These are phyloP conservation scores for Solanum paucissectum DNA, from an alignment of 257 asterid species.

Conservation along the genomic window DNA sequence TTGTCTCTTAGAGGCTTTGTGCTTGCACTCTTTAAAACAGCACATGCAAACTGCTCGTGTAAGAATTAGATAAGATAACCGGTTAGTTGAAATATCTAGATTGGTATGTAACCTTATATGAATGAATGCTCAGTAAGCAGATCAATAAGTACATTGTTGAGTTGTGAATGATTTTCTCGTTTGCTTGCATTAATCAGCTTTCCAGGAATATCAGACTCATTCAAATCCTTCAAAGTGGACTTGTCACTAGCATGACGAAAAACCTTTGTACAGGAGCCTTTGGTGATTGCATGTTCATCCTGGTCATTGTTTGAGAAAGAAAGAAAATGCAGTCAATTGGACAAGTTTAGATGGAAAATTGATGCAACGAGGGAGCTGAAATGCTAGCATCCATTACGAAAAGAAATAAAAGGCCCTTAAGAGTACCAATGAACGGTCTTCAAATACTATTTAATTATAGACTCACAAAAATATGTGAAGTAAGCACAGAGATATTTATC, in stretches of 20 bases:
- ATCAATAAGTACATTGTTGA: slow-evolving; percentile 10
- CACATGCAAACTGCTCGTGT: slow-evolving; percentile 12
- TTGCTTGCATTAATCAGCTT: slow-evolving; percentile 6
- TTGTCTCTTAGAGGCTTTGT: not conserved
- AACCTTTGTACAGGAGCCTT: slow-evolving; percentile 1
- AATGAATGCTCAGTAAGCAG: not conserved
- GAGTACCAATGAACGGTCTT: not conserved
- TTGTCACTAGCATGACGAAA: not conserved
- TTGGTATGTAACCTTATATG: not conserved
- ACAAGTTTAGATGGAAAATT: not conserved
- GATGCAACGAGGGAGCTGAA: not conserved
- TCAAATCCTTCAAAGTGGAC: slow-evolving; percentile 1
- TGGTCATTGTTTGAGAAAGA: not conserved
- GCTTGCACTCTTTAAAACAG: slow-evolving; percentile 12
- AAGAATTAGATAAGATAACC: not conserved
- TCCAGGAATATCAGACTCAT: not conserved
- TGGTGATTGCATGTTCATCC: not conserved
- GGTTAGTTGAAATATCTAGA: not conserved
- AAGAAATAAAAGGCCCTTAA: not conserved
- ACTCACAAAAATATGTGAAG: not conserved
- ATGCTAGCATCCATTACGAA: not conserved
- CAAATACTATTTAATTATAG: not conserved
- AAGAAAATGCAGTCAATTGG: not conserved
- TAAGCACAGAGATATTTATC: not conserved
- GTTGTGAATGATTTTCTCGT: not conserved